Evolutionary conservation across 345 rosid genomes (phyloP).

Genomic region (Euphorbia tirucalli): DNA sequence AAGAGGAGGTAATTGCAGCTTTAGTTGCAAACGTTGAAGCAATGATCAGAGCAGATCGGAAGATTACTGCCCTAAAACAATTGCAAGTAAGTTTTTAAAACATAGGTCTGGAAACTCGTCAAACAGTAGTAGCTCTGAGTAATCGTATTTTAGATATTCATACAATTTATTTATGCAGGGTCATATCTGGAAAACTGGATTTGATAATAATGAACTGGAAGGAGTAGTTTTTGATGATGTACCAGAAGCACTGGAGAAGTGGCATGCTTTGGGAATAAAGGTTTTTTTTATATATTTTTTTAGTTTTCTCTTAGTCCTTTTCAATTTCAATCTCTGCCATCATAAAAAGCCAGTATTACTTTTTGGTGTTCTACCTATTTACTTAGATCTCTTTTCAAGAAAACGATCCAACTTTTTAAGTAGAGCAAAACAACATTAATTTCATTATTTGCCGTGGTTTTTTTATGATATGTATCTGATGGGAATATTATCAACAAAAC

Average conservation of each 20-base stretch:
- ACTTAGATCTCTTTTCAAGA: not conserved
- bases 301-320: not conserved
- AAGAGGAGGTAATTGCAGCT: slow-evolving; percentile 78
- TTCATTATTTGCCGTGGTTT: no score
- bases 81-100: slow-evolving; percentile 58
- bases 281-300: slow-evolving; percentile 28
- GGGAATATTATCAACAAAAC: no score
- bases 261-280: slow-evolving; percentile 84
- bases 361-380: not conserved
- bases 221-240: slow-evolving; percentile 85
- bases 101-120: not conserved
- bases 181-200: slow-evolving; percentile 96
- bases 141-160: slow-evolving; percentile 10
- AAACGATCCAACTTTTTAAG: no score
- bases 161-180: slow-evolving; percentile 50
- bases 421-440: no score
- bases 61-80: slow-evolving; percentile 91
- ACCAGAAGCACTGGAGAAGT: slow-evolving; percentile 74
- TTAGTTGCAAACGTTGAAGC: slow-evolving; percentile 79
- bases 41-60: slow-evolving; percentile 94
- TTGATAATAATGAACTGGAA: slow-evolving; percentile 61
- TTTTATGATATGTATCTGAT: no score
- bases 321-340: not conserved
- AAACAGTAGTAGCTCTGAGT: not conserved
- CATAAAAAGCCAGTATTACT: not conserved